Evolutionary conservation across 164 flowering plant species (phyloP), one percentile per base, ranked within the genome.

Genomic region (Liquidambar formosana): DNA sequence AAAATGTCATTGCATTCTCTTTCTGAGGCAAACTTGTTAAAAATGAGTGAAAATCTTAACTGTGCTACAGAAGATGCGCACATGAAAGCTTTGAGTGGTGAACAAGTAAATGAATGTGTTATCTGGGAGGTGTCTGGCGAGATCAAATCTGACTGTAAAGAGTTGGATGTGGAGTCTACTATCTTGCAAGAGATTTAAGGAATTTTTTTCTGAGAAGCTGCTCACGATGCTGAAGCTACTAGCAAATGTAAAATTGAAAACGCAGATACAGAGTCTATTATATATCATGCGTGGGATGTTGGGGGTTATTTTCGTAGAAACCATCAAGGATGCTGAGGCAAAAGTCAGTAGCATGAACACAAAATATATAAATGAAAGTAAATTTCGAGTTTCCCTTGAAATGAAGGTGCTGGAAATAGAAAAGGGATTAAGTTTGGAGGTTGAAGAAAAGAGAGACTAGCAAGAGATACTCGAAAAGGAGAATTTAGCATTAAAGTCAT

Each of bases 391-490:
- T 28, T 72, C 72, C 14, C 81, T 87, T 60, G 89, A 86, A 72
- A 71, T 33, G 61, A 69, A 73, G 61, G 69, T 70, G 11, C 22
- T 72, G 45, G 84, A 82, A 65, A 79, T 13, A 49, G 82, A 85
- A 65, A 71, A 73, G 1, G 66, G 64, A 43, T 65, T 85, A 57
- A 43, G 48, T 28, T 64, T 70, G 41, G 82, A 60, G 67, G 57
- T 72, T 43, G 76, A 77, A 16, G 86, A 86, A 87, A 82, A 16
- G 81, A 82, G 65, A 74, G 52, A 59, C 64, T 92, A 63, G 72
- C 68, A 79, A 70, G 84, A 89, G 49, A 67, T 76, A 22, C 33
- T 21, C 5, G 89, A 86, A 74, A 89, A 89, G 70, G 88, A 88
- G 64, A 83, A 80, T 67, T 58, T 74, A 62, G 77, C 71, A 0